These are phyloP conservation scores for Malassezia pachydermatis DNA, from an alignment of 1,284 basidiomycete species.

Conservation along the genomic window DNA sequence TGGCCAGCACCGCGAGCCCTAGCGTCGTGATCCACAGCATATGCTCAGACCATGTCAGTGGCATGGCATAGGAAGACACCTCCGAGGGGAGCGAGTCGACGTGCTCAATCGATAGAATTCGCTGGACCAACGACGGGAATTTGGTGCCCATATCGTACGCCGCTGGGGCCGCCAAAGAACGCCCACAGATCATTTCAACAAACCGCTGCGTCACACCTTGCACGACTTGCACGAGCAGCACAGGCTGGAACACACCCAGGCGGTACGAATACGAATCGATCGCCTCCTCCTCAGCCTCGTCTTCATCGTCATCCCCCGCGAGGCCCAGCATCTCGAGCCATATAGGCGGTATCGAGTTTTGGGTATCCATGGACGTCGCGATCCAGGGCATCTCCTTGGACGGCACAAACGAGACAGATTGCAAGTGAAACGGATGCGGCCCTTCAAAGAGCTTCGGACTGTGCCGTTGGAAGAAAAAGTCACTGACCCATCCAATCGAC, in stretches of 20 bases:
- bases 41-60: not conserved
- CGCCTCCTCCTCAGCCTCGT: not conserved
- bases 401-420: not conserved
- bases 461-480: conserved; percentile 21
- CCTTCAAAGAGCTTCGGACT: conserved; percentile 13
- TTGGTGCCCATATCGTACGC: not conserved
- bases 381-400: not conserved
- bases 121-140: not conserved
- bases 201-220: conserved; percentile 13
- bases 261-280: not conserved
- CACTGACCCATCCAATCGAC: conserved; percentile 22
- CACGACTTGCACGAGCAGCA: conserved; percentile 10
- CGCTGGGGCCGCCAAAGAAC: not conserved
- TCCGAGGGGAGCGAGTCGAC: not conserved
- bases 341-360: not conserved
- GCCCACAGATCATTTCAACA: not conserved
- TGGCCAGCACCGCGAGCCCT: conserved; percentile 10
- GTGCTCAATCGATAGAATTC: not conserved
- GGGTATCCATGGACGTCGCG: not conserved
- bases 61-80: not conserved
- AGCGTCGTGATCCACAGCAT: conserved; percentile 6
- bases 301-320: not conserved
- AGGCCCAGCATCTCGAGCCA: conserved; percentile 4
- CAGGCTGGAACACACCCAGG: conserved; percentile 10
- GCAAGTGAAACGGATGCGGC: conserved; percentile 4